phyloP scores from a whole-genome alignment of 2,329 filamentous ascomycete genomes.

The Beauveria sp. region DNA sequence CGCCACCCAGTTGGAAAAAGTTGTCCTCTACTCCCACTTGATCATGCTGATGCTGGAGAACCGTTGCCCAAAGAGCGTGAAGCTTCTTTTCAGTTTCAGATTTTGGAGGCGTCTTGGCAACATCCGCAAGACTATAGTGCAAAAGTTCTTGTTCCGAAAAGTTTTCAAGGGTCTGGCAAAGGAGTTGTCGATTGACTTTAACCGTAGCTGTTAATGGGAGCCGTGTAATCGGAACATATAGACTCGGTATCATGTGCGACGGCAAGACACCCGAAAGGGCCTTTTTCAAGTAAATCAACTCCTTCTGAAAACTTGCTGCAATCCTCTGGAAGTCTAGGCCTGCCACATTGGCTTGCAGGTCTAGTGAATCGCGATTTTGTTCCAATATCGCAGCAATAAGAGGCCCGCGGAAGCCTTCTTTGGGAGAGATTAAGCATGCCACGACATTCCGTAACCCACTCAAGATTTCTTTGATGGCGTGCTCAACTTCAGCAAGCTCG shows the following conservation, averaged over 20 bases:
- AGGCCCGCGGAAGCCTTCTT: neutral
- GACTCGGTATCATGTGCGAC: constrained; percentile 14
- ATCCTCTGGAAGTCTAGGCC: neutral
- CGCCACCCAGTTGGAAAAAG: neutral
- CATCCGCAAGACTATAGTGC: neutral
- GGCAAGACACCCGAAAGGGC: constrained; percentile 7
- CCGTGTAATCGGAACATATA: constrained; percentile 10
- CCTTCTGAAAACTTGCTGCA: neutral
- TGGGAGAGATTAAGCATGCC: neutral
- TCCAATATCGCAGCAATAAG: neutral
- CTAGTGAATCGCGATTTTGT: neutral
- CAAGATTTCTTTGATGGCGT: constrained; percentile 2
- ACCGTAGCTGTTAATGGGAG: constrained; percentile 13
- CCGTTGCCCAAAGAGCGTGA: neutral
- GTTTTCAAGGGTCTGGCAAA: neutral
- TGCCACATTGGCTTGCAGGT: neutral
- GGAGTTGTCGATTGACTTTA: constrained; percentile 12
- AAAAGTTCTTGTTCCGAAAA: neutral
- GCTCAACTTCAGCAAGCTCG: constrained; percentile 29
- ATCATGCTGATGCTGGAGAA: constrained; percentile 4
- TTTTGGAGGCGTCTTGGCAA: neutral
- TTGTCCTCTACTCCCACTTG: constrained; percentile 2
- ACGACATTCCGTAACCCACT: neutral
- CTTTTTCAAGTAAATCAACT: constrained; percentile 2
- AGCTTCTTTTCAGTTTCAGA: constrained; percentile 7